These are phyloP conservation scores for Forsythia suspensa DNA, from an alignment of 257 asterid species.

Conservation along the genomic window DNA sequence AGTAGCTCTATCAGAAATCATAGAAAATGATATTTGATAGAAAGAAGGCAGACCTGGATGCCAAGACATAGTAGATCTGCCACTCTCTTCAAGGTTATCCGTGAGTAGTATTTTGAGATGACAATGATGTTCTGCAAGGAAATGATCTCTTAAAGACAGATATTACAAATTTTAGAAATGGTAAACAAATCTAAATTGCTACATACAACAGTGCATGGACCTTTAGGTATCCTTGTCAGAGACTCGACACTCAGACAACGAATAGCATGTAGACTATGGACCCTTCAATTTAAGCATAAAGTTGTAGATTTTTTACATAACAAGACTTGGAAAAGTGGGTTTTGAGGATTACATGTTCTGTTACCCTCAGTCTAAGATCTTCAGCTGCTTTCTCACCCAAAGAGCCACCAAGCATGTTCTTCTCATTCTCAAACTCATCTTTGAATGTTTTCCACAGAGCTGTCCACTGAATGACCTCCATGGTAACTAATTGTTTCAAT, in stretches of 20 bases:
- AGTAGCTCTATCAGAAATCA: background rate
- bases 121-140: conserved; percentile 88
- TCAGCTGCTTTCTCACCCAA: conserved; percentile 90
- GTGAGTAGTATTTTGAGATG: conserved; percentile 85
- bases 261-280: background rate
- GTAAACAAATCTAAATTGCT: background rate
- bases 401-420: conserved; percentile 82
- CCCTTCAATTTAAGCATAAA: background rate
- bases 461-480: conserved; percentile 95
- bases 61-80: conserved; percentile 84
- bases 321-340: background rate
- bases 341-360: conserved; percentile 68
- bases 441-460: conserved; percentile 76
- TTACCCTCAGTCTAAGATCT: conserved; percentile 84
- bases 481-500: conserved; percentile 81
- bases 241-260: background rate
- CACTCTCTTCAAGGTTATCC: conserved; percentile 85
- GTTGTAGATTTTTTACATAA: background rate
- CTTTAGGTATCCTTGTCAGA: background rate
- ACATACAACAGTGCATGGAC: background rate
- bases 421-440: conserved; percentile 90
- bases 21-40: background rate
- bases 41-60: conserved; percentile 53
- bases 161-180: background rate
- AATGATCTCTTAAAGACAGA: conserved; percentile 5